A percentile compares a stretch with the other conserved stretches of the same genome.
phyloP scores from a whole-genome alignment of 768 basidiomycete species.

The Exidia glandulosa region DNA sequence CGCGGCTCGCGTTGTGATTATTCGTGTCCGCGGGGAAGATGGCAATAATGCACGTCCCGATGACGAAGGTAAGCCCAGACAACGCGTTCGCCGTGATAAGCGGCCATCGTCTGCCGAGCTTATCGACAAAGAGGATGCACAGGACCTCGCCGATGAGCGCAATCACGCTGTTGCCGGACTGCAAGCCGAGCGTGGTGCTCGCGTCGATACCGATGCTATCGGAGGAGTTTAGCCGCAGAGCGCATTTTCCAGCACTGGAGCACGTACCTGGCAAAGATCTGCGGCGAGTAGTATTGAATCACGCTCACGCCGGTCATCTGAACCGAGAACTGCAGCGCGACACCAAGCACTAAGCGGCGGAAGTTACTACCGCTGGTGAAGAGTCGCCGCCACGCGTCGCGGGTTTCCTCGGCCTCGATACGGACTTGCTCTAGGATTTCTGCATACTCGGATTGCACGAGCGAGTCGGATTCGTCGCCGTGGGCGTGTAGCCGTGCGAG shows the following conservation, averaged over 20 bases:
- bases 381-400: conserved; percentile 26
- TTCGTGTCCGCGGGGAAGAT: conserved; percentile 22
- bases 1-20: neutral
- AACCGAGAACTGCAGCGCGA: conserved; percentile 38
- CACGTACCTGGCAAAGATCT: conserved; percentile 8
- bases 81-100: conserved; percentile 32
- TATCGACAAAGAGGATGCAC: conserved; percentile 36
- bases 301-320: conserved; percentile 53
- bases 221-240: neutral
- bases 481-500: conserved; percentile 39
- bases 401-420: neutral
- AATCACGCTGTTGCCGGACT: conserved; percentile 43
- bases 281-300: conserved; percentile 40
- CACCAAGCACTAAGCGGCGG: conserved; percentile 35
- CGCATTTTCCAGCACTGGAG: neutral
- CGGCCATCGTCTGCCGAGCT: conserved; percentile 28
- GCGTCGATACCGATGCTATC: conserved; percentile 33
- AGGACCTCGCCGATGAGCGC: conserved; percentile 39
- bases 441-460: conserved; percentile 30
- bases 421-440: conserved; percentile 2
- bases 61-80: conserved; percentile 32
- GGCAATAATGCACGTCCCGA: conserved; percentile 34
- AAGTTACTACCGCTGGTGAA: conserved; percentile 34
- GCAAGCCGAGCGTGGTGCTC: conserved; percentile 35
- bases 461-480: conserved; percentile 33